These are phyloP conservation scores for Leavenworthia alabamica DNA, from an alignment of 345 rosid species.

Conservation along the genomic window DNA sequence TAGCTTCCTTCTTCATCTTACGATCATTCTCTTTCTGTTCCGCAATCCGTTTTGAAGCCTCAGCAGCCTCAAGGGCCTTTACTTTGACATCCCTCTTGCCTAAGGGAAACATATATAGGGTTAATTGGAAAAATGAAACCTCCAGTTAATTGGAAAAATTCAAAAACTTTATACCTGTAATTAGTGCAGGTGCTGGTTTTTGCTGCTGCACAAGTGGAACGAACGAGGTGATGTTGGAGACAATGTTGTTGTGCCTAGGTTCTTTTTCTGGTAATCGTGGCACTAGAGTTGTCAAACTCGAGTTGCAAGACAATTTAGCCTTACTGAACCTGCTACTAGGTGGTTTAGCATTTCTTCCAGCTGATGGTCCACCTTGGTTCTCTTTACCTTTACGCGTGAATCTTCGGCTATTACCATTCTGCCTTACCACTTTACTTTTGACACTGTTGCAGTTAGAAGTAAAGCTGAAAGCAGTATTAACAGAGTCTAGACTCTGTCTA, in stretches of 20 bases:
- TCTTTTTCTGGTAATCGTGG: constrained; percentile 39
- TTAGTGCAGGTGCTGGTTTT: constrained; percentile 52
- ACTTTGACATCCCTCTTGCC: constrained; percentile 90
- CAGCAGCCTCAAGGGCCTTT: constrained; percentile 87
- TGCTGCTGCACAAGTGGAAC: constrained; percentile 73
- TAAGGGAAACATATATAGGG: constrained; percentile 20
- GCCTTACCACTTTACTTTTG: constrained; percentile 38
- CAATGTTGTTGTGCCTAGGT: constrained; percentile 61
- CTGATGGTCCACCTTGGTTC: constrained; percentile 37
- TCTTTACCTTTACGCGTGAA: constrained; percentile 38
- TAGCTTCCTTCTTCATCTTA: constrained; percentile 73
- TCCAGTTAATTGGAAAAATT: background rate
- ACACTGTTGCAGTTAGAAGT: constrained; percentile 38
- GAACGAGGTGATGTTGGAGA: constrained; percentile 68
- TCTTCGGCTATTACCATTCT: constrained; percentile 43
- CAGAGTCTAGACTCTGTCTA: constrained; percentile 67
- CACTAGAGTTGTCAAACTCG: constrained; percentile 40
- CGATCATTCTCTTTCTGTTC: constrained; percentile 84
- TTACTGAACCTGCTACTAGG: constrained; percentile 48
- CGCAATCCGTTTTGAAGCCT: constrained; percentile 69
- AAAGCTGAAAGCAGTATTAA: constrained; percentile 45
- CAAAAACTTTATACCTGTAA: constrained; percentile 39
- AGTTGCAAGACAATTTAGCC: constrained; percentile 49
- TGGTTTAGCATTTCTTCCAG: constrained; percentile 36
- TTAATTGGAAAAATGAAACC: background rate